Percentiles rank a stretch among this genome's conserved stretches.
Conservation (phyloP, 2,329 filamentous ascomycete genomes). For the Epichloe gansuensis region DNA sequence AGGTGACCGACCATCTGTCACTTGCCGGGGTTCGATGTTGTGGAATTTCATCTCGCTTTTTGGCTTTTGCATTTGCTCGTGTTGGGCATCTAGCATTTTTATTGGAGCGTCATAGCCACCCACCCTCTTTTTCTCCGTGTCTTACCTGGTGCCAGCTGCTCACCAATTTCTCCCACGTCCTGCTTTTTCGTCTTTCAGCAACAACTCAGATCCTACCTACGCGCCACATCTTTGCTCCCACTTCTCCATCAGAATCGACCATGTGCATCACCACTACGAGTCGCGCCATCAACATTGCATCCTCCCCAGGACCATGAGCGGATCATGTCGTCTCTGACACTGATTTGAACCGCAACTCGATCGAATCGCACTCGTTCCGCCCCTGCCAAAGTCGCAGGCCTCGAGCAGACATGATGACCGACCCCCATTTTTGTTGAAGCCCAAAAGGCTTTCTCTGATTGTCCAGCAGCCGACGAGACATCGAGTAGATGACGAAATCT, state of each 20-base stretch:
- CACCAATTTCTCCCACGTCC: neutral
- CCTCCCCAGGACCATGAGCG: conserved; percentile 24
- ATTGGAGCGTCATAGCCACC: neutral
- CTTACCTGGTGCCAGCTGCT: neutral
- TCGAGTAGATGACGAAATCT: conserved; percentile 42
- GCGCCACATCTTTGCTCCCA: neutral
- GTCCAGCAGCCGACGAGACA: conserved; percentile 32
- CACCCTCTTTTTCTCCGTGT: neutral
- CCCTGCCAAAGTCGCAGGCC: neutral
- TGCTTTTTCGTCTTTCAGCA: neutral
- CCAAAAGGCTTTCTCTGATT: conserved; percentile 21
- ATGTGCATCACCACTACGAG: conserved; percentile 9
- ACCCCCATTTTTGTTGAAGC: conserved; percentile 21
- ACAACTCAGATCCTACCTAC: neutral
- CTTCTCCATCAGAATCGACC: conserved; percentile 2
- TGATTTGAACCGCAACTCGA: neutral
- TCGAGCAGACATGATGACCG: conserved; percentile 19
- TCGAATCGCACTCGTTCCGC: neutral
- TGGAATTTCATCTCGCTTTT: neutral
- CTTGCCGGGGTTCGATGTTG: neutral
- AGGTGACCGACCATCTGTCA: neutral
- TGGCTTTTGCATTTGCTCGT: neutral
- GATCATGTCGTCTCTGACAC: conserved; percentile 7
- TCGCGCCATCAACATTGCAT: conserved; percentile 16
- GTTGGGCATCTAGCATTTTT: neutral